These are phyloP conservation scores for Apiotrichum akiyoshidainum DNA, from an alignment of 1,284 basidiomycete species.

Conservation along the genomic window DNA sequence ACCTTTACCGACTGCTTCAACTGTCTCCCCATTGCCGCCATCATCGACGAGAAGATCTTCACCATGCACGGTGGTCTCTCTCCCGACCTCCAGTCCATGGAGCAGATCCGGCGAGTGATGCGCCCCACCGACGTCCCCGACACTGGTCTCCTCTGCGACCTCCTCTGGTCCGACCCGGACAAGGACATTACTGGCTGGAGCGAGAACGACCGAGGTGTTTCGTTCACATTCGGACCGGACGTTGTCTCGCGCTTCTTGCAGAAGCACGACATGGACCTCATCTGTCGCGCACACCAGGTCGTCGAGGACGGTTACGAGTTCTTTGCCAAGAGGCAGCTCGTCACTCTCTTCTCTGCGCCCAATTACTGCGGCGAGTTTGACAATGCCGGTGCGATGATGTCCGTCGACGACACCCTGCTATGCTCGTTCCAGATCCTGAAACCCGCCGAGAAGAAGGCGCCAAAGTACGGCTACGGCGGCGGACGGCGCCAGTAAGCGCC, in stretches of 20 bases:
- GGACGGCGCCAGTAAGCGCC: slow-evolving; percentile 46
- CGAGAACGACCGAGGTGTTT: slow-evolving; percentile 98
- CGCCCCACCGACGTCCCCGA: slow-evolving; percentile 98
- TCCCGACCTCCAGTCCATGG: slow-evolving; percentile 98
- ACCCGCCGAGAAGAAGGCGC: slow-evolving; percentile 92
- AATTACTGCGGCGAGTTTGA: slow-evolving; percentile 99
- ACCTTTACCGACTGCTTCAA: slow-evolving; percentile 66
- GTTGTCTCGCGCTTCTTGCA: slow-evolving; percentile 97
- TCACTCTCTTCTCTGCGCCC: slow-evolving; percentile 95
- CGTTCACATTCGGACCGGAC: slow-evolving; percentile 82
- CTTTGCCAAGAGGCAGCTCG: slow-evolving; percentile 94
- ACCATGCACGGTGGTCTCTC: slow-evolving; percentile 59
- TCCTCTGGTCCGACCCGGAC: slow-evolving; percentile 98
- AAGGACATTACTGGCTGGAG: slow-evolving; percentile 99
- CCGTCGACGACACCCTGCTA: slow-evolving; percentile 93
- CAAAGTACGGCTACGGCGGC: slow-evolving; percentile 47
- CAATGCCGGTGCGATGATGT: slow-evolving; percentile 99
- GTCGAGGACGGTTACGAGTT: slow-evolving; percentile 99
- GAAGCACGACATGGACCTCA: slow-evolving; percentile 99
- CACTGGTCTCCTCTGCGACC: slow-evolving; percentile 91
- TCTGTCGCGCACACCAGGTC: slow-evolving; percentile 95
- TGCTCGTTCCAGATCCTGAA: slow-evolving; percentile 99
- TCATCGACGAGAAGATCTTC: slow-evolving; percentile 64
- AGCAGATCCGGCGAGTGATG: slow-evolving; percentile 99
- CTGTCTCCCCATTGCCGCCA: slow-evolving; percentile 62